phyloP scores from a whole-genome alignment of 306 rosid genomes.

The Sphenostylis stenocarpa region DNA sequence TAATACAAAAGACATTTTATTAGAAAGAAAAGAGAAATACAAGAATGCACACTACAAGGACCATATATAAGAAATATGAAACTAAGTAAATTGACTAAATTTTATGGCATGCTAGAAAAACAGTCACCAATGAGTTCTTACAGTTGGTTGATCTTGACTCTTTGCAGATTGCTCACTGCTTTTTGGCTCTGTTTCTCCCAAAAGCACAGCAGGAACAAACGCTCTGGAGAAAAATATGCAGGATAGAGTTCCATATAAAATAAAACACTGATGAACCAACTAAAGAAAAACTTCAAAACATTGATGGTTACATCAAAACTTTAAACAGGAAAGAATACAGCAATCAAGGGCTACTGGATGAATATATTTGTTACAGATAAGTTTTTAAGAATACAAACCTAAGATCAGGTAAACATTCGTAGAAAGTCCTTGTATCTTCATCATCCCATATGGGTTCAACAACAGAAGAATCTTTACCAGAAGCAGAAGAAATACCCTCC shows the following conservation, averaged over 20 bases:
- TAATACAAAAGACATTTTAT: background rate
- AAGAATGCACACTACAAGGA: constrained; percentile 6
- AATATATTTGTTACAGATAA: constrained; percentile 4
- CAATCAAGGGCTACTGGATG: background rate
- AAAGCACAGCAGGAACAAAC: constrained; percentile 96
- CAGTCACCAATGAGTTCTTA: constrained; percentile 46
- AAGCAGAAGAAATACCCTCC: constrained; percentile 75
- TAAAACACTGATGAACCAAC: constrained; percentile 12
- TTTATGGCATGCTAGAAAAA: background rate
- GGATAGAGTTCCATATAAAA: constrained; percentile 18
- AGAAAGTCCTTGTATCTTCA: constrained; percentile 92
- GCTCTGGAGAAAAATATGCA: constrained; percentile 59
- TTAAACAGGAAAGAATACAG: constrained; percentile 5
- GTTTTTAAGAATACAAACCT: constrained; percentile 59
- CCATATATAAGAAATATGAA: background rate
- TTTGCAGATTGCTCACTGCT: constrained; percentile 74
- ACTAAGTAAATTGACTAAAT: background rate
- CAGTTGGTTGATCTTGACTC: constrained; percentile 74
- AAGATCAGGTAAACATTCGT: constrained; percentile 97
- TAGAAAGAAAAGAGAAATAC: background rate
- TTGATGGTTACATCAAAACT: constrained; percentile 7
- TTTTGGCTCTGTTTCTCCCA: constrained; percentile 93
- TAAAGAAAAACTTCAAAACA: constrained; percentile 5
- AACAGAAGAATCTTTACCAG: constrained; percentile 84
- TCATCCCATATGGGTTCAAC: constrained; percentile 96